Evolutionary conservation across 768 basidiomycete species (phyloP), one percentile per base, ranked within the genome.

Genomic region (Pulveroboletus sp.): DNA sequence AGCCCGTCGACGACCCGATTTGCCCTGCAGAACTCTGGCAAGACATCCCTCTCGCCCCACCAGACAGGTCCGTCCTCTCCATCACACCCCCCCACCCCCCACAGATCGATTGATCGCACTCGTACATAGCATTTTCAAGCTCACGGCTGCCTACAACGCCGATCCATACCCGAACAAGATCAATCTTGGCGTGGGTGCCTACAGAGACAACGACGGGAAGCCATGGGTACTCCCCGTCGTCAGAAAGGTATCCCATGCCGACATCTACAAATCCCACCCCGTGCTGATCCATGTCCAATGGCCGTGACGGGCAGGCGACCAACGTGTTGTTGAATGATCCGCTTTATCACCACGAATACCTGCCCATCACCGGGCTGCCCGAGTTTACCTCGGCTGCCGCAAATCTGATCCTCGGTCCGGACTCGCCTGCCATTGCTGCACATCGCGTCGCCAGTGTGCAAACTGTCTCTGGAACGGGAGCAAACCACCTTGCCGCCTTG

Each of bases 381-480:
- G 84, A 85, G 50, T 97, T 86, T 65, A 92, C 86, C 12, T 70
- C 77, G 48, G 84, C 85, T 6, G 93, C 94, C 6, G 91, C 86
- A 12, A 84, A 81, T 59, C 72, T 97, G 42, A 86, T 95, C 39
- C 76, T 96, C 36, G 90, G 92, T 6, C 32, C 75, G n/a, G 73
- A 82, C 41, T 87, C 87, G 14, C 73, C 76, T 46, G 88, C 84
- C 12, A 72, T 97, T 53, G 71, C 76, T 56, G 86, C 90, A 53
- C 75, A 74, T 28, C 81, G 91, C 44, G 84, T 84, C 30, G 76
- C 80, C 36, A 88, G 85, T 65, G 88, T 88, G 41, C 94, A 98
- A 73, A 94, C 94, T 12, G 89, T 96, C 57, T 95, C 92, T 12
- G 94, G 94, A 26, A 98, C 94, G 2, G 94, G 94, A 43, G 94